phyloP scores from a whole-genome alignment of 768 basidiomycete genomes.

The Suillus subalutaceus region DNA sequence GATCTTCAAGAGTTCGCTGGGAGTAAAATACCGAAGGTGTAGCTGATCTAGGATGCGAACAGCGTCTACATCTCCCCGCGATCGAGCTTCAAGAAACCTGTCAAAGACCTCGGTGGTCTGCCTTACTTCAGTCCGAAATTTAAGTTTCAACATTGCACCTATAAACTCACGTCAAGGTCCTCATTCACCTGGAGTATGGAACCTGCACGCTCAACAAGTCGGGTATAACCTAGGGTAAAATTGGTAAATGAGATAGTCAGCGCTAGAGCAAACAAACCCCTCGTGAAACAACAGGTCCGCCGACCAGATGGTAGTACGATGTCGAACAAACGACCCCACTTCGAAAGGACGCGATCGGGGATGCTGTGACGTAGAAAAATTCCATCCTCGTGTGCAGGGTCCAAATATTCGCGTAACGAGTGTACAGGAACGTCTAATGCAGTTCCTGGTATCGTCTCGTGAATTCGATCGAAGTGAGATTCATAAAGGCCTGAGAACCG shows the following conservation, averaged over 20 bases:
- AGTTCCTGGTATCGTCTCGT: constrained; percentile 56
- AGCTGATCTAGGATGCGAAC: constrained; percentile 60
- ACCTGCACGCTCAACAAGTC: constrained; percentile 75
- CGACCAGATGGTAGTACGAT: constrained; percentile 66
- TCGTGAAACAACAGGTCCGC: constrained; percentile 79
- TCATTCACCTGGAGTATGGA: constrained; percentile 78
- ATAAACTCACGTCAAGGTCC: constrained; percentile 54
- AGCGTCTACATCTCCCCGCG: constrained; percentile 42
- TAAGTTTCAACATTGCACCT: background rate
- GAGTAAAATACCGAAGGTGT: constrained; percentile 75
- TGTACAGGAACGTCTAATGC: background rate
- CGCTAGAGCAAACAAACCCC: constrained; percentile 47
- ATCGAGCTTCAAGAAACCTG: constrained; percentile 51
- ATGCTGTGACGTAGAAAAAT: constrained; percentile 39
- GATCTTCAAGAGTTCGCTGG: constrained; percentile 68
- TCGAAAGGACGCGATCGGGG: constrained; percentile 63
- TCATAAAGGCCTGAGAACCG: constrained; percentile 35
- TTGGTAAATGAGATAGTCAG: background rate
- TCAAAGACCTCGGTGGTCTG: constrained; percentile 68
- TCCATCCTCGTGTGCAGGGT: constrained; percentile 16
- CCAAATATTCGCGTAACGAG: constrained; percentile 19
- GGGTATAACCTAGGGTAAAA: constrained; percentile 61
- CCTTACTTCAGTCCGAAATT: constrained; percentile 4
- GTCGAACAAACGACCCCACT: constrained; percentile 82
- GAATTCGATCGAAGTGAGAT: constrained; percentile 32